phyloP scores from a whole-genome alignment of 495 filamentous ascomycete genomes.

The Penicillium flavigenum region DNA sequence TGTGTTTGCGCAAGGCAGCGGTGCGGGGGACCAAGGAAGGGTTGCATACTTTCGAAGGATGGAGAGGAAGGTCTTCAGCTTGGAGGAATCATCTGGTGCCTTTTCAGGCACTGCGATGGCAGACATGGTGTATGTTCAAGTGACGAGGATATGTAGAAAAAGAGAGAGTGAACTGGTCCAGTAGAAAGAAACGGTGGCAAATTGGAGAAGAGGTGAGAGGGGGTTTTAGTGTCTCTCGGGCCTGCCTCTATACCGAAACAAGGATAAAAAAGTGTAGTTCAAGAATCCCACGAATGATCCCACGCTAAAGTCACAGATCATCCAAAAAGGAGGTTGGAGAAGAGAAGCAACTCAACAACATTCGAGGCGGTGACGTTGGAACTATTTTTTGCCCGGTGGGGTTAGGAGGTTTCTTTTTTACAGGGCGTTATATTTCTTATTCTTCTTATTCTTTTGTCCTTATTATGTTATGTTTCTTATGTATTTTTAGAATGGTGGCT shows the following conservation, averaged over 20 bases:
- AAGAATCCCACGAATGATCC: background rate
- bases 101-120: constrained; percentile 54
- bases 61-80: constrained; percentile 77
- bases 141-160: background rate
- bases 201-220: constrained; percentile 25
- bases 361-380: constrained; percentile 38
- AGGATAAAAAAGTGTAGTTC: background rate
- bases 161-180: constrained; percentile 2
- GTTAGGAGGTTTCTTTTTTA: background rate
- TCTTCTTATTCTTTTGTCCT: background rate
- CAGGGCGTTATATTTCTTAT: no score
- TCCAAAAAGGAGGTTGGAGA: constrained; percentile 8
- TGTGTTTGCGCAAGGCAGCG: background rate
- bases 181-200: constrained; percentile 10
- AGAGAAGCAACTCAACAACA: constrained; percentile 1
- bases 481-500: background rate
- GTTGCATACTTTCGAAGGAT: constrained; percentile 73
- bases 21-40: background rate
- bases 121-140: constrained; percentile 31
- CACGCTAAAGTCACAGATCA: background rate
- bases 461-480: background rate
- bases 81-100: constrained; percentile 73
- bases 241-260: constrained; percentile 1
- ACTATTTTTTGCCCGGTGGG: constrained; percentile 24
- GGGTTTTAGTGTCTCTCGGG: constrained; percentile 1